A percentile compares a stretch with the other conserved stretches of the same genome.
These are phyloP conservation scores for Vitis labrusca DNA, from an alignment of 164 flowering plant genomes.

Conservation along the genomic window DNA sequence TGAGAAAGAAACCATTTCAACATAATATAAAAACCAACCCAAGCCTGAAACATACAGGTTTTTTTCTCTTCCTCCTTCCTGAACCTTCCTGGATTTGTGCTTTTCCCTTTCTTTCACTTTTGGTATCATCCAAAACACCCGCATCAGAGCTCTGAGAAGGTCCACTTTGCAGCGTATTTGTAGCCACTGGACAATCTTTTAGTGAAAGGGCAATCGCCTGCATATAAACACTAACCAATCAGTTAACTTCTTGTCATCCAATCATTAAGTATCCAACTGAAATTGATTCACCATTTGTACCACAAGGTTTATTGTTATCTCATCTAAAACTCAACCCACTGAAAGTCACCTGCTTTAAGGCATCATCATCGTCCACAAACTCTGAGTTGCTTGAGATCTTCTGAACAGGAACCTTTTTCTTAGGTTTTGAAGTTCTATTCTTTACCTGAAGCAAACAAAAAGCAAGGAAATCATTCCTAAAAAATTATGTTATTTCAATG, in stretches of 20 bases:
- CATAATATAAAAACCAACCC: not conserved
- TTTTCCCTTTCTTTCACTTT: constrained; percentile 26
- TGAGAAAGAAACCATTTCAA: not conserved
- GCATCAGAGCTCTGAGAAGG: constrained; percentile 17
- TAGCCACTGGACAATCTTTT: constrained; percentile 34
- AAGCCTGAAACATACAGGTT: constrained; percentile 40
- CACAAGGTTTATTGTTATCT: not conserved
- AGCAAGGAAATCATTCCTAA: not conserved
- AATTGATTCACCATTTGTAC: not conserved
- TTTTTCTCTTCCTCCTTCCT: constrained; percentile 54
- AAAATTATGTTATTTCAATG: not conserved
- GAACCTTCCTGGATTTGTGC: constrained; percentile 26
- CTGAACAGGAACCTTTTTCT: constrained; percentile 34
- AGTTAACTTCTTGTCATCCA: not conserved
- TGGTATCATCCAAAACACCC: constrained; percentile 8
- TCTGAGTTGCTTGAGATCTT: constrained; percentile 27
- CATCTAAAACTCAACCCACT: not conserved
- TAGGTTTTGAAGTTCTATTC: constrained; percentile 29
- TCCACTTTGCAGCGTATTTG: constrained; percentile 9
- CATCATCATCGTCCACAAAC: constrained; percentile 58
- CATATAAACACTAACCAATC: constrained; percentile 8
- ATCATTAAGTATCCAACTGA: not conserved
- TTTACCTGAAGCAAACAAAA: constrained; percentile 35
- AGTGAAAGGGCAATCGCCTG: constrained; percentile 94
- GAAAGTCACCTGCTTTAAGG: constrained; percentile 54